Base-by-base conservation (phyloP, 495 filamentous ascomycete genomes). In the Oleoguttula mirabilis region DNA sequence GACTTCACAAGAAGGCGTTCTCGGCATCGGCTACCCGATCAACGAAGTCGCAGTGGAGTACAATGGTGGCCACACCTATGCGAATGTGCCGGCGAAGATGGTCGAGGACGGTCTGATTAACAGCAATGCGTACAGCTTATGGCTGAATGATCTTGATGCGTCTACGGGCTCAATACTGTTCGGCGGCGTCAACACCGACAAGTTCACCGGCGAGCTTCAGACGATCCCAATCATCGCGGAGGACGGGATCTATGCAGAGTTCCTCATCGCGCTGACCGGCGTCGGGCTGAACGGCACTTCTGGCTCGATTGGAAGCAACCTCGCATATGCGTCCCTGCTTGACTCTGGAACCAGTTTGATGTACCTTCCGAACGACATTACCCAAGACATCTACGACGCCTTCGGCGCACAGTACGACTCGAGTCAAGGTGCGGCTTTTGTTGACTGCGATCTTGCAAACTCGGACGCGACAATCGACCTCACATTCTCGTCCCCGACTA, bases 281-380 rank as follows among this genome's bases (percentile, higher is more conserved):
- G 47, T 88, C 10, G 58, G 68, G 14, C 48, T 75, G 8, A 68
- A 67, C 15, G 66, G 68, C 22, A 64, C 65, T 10, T 69, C 61
- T 10, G 57, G 63, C 14, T 62, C 60, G 12, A 66, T 73, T 39
- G 72, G 71, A 50, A 60, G 62, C 15, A 66, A 74, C 45, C 64
- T 80, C 35, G 72, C 71, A 8, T 58, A 84, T 6, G 76, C 77
- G 1, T 85, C 85, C 1, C 66, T 95, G 0, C 73, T 98, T 21
- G 90, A 98, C 60, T 87, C 87, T n/a, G 90, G 90, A 43, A 83
- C 76, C 45, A 85, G 78, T n/a, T 70, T 94, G 16, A 84, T 79
- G 34, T 94, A 94, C 60, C 76, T 98, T 0, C 88, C 88, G 3
- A 65, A 87, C 48, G 48, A 66, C 41, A 63, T 94, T 48, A 72